These are phyloP conservation scores for Fusarium sp. DNA, from an alignment of 2,329 filamentous ascomycete species.

Conservation along the genomic window DNA sequence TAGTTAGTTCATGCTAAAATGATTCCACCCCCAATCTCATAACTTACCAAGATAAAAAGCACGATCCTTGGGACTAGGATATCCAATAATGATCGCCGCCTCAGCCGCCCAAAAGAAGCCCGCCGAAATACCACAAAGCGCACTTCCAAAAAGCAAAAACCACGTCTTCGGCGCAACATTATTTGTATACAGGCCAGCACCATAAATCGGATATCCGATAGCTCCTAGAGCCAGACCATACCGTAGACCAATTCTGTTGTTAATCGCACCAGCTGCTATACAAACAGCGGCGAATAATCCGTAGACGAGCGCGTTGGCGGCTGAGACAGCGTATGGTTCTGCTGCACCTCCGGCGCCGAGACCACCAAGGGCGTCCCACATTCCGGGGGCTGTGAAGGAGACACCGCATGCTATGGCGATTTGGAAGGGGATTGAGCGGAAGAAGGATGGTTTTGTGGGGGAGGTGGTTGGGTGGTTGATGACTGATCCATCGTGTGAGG, in stretches of 20 bases:
- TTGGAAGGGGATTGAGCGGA: slow-evolving; percentile 34
- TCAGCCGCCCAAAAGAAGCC: slow-evolving; percentile 52
- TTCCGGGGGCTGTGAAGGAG: slow-evolving; percentile 41
- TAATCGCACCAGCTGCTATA: slow-evolving; percentile 17
- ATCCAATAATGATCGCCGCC: slow-evolving; percentile 53
- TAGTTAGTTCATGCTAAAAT: neutral
- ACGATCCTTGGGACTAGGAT: slow-evolving; percentile 16
- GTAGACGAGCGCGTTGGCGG: slow-evolving; percentile 12
- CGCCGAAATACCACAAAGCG: slow-evolving; percentile 57
- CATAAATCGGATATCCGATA: slow-evolving; percentile 16
- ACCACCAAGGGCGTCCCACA: slow-evolving; percentile 45
- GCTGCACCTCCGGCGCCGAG: slow-evolving; percentile 61
- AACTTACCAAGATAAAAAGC: slow-evolving; percentile 21
- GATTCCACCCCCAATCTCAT: fast-evolving
- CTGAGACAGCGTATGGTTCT: slow-evolving; percentile 64
- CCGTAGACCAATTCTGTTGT: neutral
- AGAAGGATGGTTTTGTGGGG: slow-evolving; percentile 6
- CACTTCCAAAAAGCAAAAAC: slow-evolving; percentile 29
- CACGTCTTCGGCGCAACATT: slow-evolving; percentile 42
- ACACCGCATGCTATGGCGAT: slow-evolving; percentile 36
- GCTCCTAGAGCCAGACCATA: slow-evolving; percentile 16
- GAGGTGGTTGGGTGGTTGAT: neutral
- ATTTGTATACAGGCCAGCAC: slow-evolving; percentile 20
- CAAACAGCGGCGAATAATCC: slow-evolving; percentile 18
- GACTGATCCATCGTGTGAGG: slow-evolving; percentile 7